Evolutionary conservation across 441 rosid species (phyloP).

Genomic region (Cnidoscolus chayamansa): DNA sequence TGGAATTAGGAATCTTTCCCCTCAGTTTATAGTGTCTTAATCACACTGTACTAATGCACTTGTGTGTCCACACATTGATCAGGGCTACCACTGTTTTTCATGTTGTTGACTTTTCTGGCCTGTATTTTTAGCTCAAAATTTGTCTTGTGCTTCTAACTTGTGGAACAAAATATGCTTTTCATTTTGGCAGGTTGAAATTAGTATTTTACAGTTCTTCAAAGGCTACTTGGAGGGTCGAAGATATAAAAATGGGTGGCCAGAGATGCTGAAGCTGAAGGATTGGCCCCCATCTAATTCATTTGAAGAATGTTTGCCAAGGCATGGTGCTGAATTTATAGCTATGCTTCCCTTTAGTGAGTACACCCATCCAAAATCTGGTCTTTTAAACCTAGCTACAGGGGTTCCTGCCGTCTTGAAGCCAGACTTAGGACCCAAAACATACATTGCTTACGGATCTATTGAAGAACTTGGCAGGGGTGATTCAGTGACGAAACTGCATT

Average conservation of each 20-base stretch:
- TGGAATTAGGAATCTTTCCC: background rate
- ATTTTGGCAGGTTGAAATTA: slow-evolving; percentile 42
- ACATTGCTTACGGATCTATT: slow-evolving; percentile 71
- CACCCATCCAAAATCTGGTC: slow-evolving; percentile 62
- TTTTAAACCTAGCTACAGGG: slow-evolving; percentile 58
- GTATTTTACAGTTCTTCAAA: slow-evolving; percentile 56
- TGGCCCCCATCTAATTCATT: slow-evolving; percentile 79
- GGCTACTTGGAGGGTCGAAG: slow-evolving; percentile 55
- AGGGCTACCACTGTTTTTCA: background rate
- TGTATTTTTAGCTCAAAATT: background rate
- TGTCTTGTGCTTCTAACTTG: background rate
- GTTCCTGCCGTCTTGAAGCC: slow-evolving; percentile 59
- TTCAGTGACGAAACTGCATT: slow-evolving; percentile 87
- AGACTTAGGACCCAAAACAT: slow-evolving; percentile 90
- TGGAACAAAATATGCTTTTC: background rate
- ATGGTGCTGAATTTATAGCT: slow-evolving; percentile 58
- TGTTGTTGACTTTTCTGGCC: background rate
- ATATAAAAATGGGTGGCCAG: slow-evolving; percentile 53
- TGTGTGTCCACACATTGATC: background rate
- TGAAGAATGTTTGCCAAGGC: slow-evolving; percentile 66
- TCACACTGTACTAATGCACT: background rate
- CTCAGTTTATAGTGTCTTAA: background rate
- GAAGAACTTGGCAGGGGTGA: slow-evolving; percentile 90
- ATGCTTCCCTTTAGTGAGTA: slow-evolving; percentile 75
- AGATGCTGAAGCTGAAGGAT: slow-evolving; percentile 70